phyloP scores from a whole-genome alignment of 176 grass and related monocot genomes.

The Luzula sylvatica region DNA sequence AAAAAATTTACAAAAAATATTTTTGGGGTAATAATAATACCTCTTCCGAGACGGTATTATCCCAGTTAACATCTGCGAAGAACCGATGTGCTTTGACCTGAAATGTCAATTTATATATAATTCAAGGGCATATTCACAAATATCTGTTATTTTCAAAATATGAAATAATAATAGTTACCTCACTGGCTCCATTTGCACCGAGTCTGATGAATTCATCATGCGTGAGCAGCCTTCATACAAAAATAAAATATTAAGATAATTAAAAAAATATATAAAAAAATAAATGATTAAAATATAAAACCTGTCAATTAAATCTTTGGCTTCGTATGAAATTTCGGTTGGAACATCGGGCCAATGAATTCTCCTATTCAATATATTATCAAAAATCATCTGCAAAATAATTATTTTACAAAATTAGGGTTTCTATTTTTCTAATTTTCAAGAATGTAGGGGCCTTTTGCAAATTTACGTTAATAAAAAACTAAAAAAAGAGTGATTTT shows the following conservation, averaged over 20 bases:
- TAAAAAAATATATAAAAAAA: too few species aligned
- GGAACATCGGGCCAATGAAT: conserved; percentile 32
- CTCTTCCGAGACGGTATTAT: conserved; percentile 23
- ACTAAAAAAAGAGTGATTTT: too few species aligned
- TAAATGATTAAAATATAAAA: too few species aligned
- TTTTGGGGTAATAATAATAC: conserved; percentile 16
- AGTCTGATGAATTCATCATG: conserved; percentile 29
- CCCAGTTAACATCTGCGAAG: conserved; percentile 30
- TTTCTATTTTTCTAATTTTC: too few species aligned
- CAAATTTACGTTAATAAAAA: too few species aligned
- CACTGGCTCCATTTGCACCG: conserved; percentile 27
- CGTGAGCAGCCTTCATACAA: conserved; percentile 23
- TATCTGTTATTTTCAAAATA: too few species aligned
- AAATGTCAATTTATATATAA: conserved; percentile 13
- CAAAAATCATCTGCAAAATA: conserved; percentile 37
- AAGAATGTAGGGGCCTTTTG: too few species aligned
- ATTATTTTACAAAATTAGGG: too few species aligned
- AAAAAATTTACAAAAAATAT: background rate
- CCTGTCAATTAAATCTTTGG: conserved; percentile 36
- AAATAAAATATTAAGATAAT: background rate
- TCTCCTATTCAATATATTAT: conserved; percentile 35
- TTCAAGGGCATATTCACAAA: too few species aligned
- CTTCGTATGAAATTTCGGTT: conserved; percentile 28
- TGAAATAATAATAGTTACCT: conserved; percentile 15
- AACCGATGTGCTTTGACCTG: conserved; percentile 36